Percentiles rank a stretch among this genome's conserved stretches.
phyloP scores from a whole-genome alignment of 2,329 filamentous ascomycete genomes.

The Aspergillus fumigatus region DNA sequence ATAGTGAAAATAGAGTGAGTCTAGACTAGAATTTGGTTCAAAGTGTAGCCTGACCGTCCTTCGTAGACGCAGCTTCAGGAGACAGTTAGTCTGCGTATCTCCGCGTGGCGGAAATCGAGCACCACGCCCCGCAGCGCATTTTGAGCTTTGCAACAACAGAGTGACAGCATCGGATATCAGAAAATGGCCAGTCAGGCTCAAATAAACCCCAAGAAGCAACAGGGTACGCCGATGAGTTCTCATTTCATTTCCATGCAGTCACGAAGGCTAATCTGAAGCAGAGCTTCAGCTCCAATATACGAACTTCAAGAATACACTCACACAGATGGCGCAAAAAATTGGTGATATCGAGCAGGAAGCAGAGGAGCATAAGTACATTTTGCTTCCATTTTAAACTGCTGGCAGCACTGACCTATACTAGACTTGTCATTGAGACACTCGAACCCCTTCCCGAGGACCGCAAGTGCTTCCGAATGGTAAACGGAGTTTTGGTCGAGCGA shows the following conservation, averaged over 20 bases:
- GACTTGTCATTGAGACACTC: slow-evolving; percentile 90
- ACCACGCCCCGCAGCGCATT: slow-evolving; percentile 29
- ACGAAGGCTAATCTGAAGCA: slow-evolving; percentile 20
- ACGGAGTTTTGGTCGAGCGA: slow-evolving; percentile 89
- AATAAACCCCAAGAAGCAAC: slow-evolving; percentile 42
- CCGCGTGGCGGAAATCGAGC: slow-evolving; percentile 10
- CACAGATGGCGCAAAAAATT: slow-evolving; percentile 92
- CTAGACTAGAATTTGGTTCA: background rate
- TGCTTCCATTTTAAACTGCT: background rate
- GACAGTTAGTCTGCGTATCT: background rate
- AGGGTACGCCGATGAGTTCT: slow-evolving; percentile 33
- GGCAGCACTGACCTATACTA: slow-evolving; percentile 37
- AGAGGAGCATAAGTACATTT: slow-evolving; percentile 92
- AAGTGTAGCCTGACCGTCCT: background rate
- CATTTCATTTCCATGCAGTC: background rate
- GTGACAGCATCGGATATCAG: slow-evolving; percentile 7
- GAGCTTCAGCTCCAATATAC: slow-evolving; percentile 49
- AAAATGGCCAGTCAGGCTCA: slow-evolving; percentile 39
- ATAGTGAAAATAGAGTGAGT: background rate
- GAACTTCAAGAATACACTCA: slow-evolving; percentile 65
- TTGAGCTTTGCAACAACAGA: slow-evolving; percentile 25
- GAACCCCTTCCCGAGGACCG: slow-evolving; percentile 75
- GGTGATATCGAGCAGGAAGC: slow-evolving; percentile 96
- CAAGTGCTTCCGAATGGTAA: slow-evolving; percentile 98
- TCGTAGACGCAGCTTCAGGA: background rate